Evolutionary conservation across 192 early-diverging fungal species (phyloP).

Genomic region (Dimargaris cristalligena): DNA sequence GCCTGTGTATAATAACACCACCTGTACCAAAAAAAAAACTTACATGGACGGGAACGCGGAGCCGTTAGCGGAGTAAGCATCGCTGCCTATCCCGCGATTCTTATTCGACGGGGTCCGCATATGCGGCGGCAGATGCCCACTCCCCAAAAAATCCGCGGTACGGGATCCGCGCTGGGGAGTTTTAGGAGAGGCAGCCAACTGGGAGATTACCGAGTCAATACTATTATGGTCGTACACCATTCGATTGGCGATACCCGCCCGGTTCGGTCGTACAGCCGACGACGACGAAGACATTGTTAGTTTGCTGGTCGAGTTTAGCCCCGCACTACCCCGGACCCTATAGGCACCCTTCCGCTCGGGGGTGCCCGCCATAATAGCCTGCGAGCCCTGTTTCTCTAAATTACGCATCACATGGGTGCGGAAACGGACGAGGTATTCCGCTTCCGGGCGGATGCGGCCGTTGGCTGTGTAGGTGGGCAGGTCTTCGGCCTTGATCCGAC

Average conservation of each 20-base stretch:
- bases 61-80: background rate
- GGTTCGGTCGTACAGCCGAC: background rate
- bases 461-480: constrained; percentile 5
- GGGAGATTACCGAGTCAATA: background rate
- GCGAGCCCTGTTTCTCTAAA: constrained; percentile 11
- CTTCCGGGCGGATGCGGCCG: constrained; percentile 15
- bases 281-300: background rate
- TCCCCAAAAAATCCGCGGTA: background rate
- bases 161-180: background rate
- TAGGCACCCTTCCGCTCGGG: background rate
- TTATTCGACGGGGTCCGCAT: background rate
- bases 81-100: background rate
- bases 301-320: background rate
- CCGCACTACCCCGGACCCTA: background rate
- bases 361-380: background rate
- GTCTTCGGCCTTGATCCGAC: too few species aligned
- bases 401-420: constrained; percentile 13
- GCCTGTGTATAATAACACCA: too few species aligned
- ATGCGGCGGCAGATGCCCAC: background rate
- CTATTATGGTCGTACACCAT: background rate
- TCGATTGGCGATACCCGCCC: background rate
- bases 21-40: too few species aligned
- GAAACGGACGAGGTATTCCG: constrained; percentile 16
- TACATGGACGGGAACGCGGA: background rate
- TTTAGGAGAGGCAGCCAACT: background rate